These are phyloP conservation scores for Yamadazyma takamatsuzukensis DNA, from an alignment of 805 yeast species.

Conservation along the genomic window DNA sequence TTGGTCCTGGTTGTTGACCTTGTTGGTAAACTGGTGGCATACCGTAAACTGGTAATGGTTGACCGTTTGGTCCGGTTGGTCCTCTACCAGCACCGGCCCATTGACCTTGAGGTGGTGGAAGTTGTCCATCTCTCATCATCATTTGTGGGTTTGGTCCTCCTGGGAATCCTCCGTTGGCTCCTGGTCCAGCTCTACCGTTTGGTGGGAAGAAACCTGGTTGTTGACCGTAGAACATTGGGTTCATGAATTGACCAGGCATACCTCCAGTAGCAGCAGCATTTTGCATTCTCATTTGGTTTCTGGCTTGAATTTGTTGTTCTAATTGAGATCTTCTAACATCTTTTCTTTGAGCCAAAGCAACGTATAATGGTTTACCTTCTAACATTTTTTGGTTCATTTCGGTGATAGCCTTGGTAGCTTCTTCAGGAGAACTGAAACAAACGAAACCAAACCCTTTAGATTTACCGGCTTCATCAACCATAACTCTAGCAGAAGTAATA, in stretches of 20 bases:
- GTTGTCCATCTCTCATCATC: constrained; percentile 66
- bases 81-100: constrained; percentile 40
- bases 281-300: constrained; percentile 97
- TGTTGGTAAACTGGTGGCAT: constrained; percentile 71
- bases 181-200: constrained; percentile 73
- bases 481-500: constrained; percentile 93
- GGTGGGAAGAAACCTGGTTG: constrained; percentile 84
- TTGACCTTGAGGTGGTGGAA: constrained; percentile 56
- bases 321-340: constrained; percentile 96
- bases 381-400: constrained; percentile 98
- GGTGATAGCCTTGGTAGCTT: constrained; percentile 96
- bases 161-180: constrained; percentile 56
- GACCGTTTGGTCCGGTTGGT: constrained; percentile 79
- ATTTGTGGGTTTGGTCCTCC: constrained; percentile 56
- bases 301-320: constrained; percentile 96
- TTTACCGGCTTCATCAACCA: constrained; percentile 92
- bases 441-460: constrained; percentile 99
- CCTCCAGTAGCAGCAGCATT: constrained; percentile 85
- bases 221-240: constrained; percentile 83
- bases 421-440: constrained; percentile 96
- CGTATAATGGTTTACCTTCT: constrained; percentile 93
- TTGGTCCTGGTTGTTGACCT: constrained; percentile 44
- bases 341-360: constrained; percentile 97
- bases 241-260: constrained; percentile 81
- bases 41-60: constrained; percentile 78